phyloP scores from a whole-genome alignment of 441 rosid species.

The Bruguiera hainesii region DNA sequence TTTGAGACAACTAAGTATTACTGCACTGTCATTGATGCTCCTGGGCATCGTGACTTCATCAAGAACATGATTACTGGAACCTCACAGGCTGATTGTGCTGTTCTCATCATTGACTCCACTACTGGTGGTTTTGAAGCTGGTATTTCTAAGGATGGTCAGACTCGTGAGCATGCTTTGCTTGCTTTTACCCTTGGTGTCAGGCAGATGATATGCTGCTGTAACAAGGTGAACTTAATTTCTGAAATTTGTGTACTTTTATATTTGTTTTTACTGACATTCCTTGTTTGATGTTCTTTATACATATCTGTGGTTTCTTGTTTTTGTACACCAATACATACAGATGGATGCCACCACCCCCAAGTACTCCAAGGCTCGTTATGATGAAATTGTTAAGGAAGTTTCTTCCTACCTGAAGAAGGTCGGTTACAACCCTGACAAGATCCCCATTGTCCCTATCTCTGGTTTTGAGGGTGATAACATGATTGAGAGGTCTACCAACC shows the following conservation, averaged over 20 bases:
- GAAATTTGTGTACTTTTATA: background rate
- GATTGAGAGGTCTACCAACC: conserved; percentile 40
- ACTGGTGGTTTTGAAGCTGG: conserved; percentile 56
- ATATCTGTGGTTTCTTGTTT: background rate
- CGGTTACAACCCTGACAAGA: conserved; percentile 40
- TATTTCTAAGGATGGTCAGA: conserved; percentile 52
- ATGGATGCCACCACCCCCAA: conserved; percentile 51
- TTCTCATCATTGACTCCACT: conserved; percentile 46
- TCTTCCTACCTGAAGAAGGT: conserved; percentile 45
- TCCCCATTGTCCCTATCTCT: conserved; percentile 35
- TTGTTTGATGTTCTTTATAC: background rate
- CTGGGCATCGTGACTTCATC: conserved; percentile 49
- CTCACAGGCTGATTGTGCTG: conserved; percentile 52
- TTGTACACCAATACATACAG: conserved; percentile 1
- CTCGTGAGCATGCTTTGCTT: conserved; percentile 48
- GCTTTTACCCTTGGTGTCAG: conserved; percentile 50
- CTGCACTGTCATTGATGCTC: conserved; percentile 53
- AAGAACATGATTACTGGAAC: conserved; percentile 57
- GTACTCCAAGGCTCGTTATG: conserved; percentile 40
- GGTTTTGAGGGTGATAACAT: conserved; percentile 40
- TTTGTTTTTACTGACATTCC: too few relatives aligned
- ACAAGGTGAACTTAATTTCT: conserved; percentile 31
- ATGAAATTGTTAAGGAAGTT: conserved; percentile 47
- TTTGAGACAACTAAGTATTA: conserved; percentile 48
- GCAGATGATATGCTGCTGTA: conserved; percentile 52